Percentiles rank a stretch among this genome's conserved stretches.
Conservation (phyloP, 129 eudicot species). For the Saposhnikovia divaricata region DNA sequence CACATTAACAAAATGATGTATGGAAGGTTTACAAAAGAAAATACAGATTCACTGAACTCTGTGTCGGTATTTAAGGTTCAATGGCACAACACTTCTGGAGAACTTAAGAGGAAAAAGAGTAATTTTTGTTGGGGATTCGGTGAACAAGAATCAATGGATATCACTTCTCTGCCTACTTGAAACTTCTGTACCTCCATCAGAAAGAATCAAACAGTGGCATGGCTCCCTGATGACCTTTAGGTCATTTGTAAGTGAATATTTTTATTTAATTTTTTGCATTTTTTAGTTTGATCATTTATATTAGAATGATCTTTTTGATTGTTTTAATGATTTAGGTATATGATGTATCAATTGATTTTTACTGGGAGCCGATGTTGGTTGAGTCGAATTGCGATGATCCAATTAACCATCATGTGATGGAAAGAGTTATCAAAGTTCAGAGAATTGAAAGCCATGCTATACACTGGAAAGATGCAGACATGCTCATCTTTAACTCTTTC, state of each 20-base stretch:
- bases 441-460: conserved; percentile 44
- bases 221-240: conserved; percentile 44
- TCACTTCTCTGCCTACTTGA: conserved; percentile 47
- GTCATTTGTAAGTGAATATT: conserved; percentile 34
- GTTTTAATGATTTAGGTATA: conserved; percentile 34
- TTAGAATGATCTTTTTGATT: background rate
- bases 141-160: conserved; percentile 52
- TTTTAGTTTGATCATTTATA: background rate
- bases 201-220: conserved; percentile 23
- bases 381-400: conserved; percentile 64
- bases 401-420: conserved; percentile 22
- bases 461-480: conserved; percentile 62
- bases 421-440: conserved; percentile 29
- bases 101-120: conserved; percentile 38
- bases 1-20: background rate
- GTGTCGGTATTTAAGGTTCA: conserved; percentile 22
- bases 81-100: conserved; percentile 35
- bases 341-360: conserved; percentile 63
- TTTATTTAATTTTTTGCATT: background rate
- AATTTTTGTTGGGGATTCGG: conserved; percentile 45
- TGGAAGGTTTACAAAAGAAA: background rate
- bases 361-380: conserved; percentile 67
- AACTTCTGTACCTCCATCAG: conserved; percentile 25
- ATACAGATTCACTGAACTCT: no score
- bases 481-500: conserved; percentile 49